Evolutionary conservation across 1,284 basidiomycete species (phyloP).

Genomic region (Trichosporon sp.): DNA sequence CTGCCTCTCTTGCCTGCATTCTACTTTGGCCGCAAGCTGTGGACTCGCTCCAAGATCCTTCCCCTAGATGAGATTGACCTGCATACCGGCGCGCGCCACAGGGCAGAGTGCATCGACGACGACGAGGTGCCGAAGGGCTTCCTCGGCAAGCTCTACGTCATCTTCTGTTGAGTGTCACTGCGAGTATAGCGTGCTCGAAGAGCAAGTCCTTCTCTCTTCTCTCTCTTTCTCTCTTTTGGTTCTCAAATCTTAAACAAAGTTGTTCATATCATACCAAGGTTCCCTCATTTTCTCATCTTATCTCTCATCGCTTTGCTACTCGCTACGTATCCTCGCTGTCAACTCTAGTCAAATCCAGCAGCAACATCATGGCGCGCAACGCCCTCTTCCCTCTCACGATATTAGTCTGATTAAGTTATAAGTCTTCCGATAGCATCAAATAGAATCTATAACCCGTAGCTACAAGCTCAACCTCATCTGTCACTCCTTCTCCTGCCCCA

Average conservation of each 20-base stretch:
- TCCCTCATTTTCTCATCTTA: neutral
- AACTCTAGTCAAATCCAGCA: neutral
- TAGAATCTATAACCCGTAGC: neutral
- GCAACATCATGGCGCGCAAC: neutral
- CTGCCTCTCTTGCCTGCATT: constrained; percentile 59
- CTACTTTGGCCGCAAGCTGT: constrained; percentile 56
- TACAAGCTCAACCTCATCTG: neutral
- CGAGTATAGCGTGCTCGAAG: too few species aligned
- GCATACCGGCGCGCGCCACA: neutral
- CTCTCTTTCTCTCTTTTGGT: neutral
- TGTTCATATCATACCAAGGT: too few species aligned
- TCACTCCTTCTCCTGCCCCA: neutral
- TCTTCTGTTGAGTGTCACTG: neutral
- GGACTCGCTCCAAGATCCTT: constrained; percentile 55
- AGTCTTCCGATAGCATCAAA: neutral
- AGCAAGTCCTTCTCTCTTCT: neutral
- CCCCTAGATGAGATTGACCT: constrained; percentile 55
- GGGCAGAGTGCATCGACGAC: neutral
- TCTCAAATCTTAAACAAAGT: too few species aligned
- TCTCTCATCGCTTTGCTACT: neutral
- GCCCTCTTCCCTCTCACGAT: neutral
- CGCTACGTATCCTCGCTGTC: neutral
- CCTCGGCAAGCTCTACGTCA: neutral
- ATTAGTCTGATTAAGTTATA: neutral
- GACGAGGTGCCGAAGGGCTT: neutral